These are phyloP conservation scores for Eimeria falciformis DNA, from an alignment of 169 alveolate species.

Conservation along the genomic window DNA sequence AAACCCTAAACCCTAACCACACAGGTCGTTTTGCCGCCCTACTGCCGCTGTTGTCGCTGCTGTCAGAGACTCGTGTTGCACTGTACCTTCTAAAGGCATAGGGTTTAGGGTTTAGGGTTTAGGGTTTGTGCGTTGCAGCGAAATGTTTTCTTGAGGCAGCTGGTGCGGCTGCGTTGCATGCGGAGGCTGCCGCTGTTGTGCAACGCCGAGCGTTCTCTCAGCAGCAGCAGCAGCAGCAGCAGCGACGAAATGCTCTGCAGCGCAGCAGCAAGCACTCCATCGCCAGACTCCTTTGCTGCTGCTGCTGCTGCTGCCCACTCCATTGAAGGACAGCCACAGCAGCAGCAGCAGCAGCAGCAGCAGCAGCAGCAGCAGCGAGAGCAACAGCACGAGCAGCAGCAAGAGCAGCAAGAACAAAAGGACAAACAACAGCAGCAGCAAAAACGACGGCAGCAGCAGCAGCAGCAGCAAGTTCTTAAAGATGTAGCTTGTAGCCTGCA, in stretches of 20 bases:
- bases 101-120: not conserved
- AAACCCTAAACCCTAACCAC: not conserved
- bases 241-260: not conserved
- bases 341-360: conserved; percentile 32
- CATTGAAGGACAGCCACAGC: not conserved
- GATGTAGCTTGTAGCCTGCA: not conserved
- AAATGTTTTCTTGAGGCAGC: not conserved
- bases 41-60: no score
- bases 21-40: not conserved
- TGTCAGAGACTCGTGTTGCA: no score
- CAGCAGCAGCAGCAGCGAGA: conserved; percentile 25
- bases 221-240: conserved; percentile 16
- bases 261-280: not conserved
- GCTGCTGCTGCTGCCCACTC: not conserved
- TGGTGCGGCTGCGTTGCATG: conserved; percentile 8
- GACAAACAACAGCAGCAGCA: conserved; percentile 35
- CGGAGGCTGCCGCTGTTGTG: not conserved
- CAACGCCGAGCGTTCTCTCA: not conserved
- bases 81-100: no score
- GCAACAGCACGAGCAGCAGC: conserved; percentile 3
- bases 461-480: not conserved
- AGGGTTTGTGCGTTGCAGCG: not conserved
- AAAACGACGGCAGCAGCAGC: not conserved
- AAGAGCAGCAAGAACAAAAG: no score
- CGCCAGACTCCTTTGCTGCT: not conserved